phyloP scores from a whole-genome alignment of 306 rosid genomes.

The Cucurbita ficifolia region DNA sequence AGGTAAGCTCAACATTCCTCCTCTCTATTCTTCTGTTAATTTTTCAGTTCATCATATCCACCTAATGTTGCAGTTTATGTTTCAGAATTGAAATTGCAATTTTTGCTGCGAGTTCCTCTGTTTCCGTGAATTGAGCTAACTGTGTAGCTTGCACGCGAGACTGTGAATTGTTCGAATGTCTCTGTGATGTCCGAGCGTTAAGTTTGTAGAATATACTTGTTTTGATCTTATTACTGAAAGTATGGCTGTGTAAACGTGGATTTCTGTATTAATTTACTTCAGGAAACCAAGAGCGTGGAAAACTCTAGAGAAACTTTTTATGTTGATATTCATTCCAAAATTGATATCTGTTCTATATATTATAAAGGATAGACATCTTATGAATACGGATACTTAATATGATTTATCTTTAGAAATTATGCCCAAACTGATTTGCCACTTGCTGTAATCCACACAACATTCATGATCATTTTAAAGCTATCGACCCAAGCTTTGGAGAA shows the following conservation, averaged over 20 bases:
- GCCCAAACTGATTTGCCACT: background rate
- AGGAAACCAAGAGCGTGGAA: background rate
- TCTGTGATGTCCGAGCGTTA: background rate
- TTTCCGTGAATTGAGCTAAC: background rate
- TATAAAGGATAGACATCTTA: background rate
- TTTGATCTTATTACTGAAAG: background rate
- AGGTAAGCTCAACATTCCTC: constrained; percentile 12
- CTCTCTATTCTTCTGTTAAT: background rate
- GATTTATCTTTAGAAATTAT: background rate
- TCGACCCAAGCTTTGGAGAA: background rate
- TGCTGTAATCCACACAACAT: background rate
- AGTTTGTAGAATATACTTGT: background rate
- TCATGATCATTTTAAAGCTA: background rate
- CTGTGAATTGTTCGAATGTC: background rate
- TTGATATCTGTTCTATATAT: background rate
- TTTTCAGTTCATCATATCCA: background rate
- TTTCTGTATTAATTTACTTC: background rate
- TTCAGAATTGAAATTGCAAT: background rate
- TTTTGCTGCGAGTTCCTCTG: background rate
- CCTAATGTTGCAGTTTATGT: background rate
- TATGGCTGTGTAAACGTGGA: background rate
- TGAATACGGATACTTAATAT: background rate
- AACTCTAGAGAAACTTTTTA: background rate
- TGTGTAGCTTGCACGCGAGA: background rate
- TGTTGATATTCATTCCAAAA: background rate